phyloP scores from a whole-genome alignment of 1,139 yeast species.

The Debaryomyces coudertii region DNA sequence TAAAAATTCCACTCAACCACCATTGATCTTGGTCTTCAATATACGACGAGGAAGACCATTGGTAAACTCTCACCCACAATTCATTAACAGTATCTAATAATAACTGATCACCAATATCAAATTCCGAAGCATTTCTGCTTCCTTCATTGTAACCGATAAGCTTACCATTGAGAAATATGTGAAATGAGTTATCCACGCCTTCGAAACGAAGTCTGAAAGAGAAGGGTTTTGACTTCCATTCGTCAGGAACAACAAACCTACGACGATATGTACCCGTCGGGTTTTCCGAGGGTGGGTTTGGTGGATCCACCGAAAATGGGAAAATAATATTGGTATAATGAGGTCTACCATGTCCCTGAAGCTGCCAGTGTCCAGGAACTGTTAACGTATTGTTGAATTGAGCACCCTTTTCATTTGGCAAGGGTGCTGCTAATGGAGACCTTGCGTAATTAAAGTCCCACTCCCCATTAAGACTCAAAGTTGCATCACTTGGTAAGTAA shows the following conservation, averaged over 20 bases:
- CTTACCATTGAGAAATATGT: constrained; percentile 29
- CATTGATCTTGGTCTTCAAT: constrained; percentile 42
- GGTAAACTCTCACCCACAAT: constrained; percentile 31
- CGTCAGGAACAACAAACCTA: constrained; percentile 20
- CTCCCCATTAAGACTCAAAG: constrained; percentile 27
- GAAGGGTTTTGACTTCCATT: constrained; percentile 14
- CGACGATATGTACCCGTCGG: constrained; percentile 37
- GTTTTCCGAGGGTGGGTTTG: constrained; percentile 32
- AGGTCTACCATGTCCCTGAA: constrained; percentile 36
- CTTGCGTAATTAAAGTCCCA: constrained; percentile 30
- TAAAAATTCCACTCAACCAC: constrained; percentile 35
- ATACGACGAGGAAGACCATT: constrained; percentile 34
- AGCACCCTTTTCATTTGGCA: constrained; percentile 18
- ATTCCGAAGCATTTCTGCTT: constrained; percentile 34
- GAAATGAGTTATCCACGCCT: constrained; percentile 36
- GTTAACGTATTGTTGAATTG: constrained; percentile 16
- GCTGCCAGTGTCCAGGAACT: constrained; percentile 42
- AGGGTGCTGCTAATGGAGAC: constrained; percentile 24
- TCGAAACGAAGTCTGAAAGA: constrained; percentile 29
- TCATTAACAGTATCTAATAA: constrained; percentile 16
- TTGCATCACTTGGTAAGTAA: constrained; percentile 16
- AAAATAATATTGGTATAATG: constrained; percentile 33
- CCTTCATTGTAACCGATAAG: constrained; percentile 35
- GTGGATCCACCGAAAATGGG: constrained; percentile 37
- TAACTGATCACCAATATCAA: constrained; percentile 20